Conservation (phyloP, 768 basidiomycete genomes). For the Termitomyces sp. region DNA sequence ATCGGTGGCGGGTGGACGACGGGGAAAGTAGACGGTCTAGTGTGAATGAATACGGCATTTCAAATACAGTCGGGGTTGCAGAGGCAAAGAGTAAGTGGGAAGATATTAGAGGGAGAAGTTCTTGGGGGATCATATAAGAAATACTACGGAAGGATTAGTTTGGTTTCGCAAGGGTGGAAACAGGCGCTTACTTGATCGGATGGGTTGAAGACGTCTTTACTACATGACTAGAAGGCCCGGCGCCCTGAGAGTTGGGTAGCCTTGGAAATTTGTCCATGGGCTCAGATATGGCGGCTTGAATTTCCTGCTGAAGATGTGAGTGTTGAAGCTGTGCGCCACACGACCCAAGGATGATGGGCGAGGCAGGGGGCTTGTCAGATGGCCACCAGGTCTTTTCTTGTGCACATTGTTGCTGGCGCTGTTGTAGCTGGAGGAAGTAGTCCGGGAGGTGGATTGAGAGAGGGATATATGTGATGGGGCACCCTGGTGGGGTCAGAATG, state of each 20-base stretch:
- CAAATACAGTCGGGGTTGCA: constrained; percentile 42
- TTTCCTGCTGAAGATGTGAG: constrained; percentile 42
- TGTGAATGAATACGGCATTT: constrained; percentile 41
- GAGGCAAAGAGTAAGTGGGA: constrained; percentile 39
- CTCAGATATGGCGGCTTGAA: constrained; percentile 55
- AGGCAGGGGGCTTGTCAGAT: constrained; percentile 22
- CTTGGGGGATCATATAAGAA: constrained; percentile 60
- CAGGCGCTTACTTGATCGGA: constrained; percentile 72
- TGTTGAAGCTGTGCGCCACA: constrained; percentile 21
- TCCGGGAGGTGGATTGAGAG: constrained; percentile 63
- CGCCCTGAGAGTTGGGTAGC: constrained; percentile 4
- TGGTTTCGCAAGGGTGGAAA: constrained; percentile 11
- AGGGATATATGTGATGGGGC: constrained; percentile 57
- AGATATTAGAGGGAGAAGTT: constrained; percentile 53
- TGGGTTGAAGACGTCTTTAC: constrained; percentile 78
- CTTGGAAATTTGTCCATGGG: constrained; percentile 24
- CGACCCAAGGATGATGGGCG: constrained; percentile 30
- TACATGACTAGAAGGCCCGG: constrained; percentile 5
- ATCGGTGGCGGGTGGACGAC: constrained; percentile 20
- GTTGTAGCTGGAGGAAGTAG: constrained; percentile 50
- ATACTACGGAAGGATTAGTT: constrained; percentile 38
- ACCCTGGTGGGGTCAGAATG: constrained; percentile 39
- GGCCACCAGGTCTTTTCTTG: constrained; percentile 51
- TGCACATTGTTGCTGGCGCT: constrained; percentile 44
- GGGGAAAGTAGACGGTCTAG: constrained; percentile 39